Base-by-base conservation (phyloP, 1,139 yeast genomes). In the Scheffersomyces lignicola region DNA sequence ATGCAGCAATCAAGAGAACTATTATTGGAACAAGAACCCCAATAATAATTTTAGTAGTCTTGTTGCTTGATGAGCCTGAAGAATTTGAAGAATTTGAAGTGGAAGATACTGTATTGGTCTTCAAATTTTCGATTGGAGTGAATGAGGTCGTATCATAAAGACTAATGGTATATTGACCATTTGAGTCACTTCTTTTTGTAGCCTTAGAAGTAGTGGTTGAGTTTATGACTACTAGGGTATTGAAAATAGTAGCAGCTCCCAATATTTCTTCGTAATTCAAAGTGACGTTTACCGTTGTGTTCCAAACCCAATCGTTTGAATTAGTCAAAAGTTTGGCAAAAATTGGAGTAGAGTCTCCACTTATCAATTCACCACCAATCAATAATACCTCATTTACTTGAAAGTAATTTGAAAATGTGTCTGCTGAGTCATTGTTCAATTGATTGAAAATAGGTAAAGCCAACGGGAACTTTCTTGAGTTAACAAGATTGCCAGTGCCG, bases 181-280 rank as follows among this genome's bases (percentile, higher is more conserved):
- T 26, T 25, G 39, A 31, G 15, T 40, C 44, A n/a, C 40, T 38
- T 32, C 48, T 45, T 12, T 38, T 48, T 17, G 37, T 45, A 16
- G 44, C 30, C 14, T 40, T 36, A 31, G 47, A 5, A n/a, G 24
- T 18, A 10, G 43, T 34, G 1, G 63, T 48, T 3, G 56, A 47
- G 37, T 60, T 63, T 17, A 65, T 51, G 7, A 64, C 56, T 1
- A 71, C 56, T 32, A 72, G 51, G 3, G 74, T 68, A 28, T 69
- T 60, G 46, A 69, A 72, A 10, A 72, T 58, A 10, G 74, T 60
- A 2, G 69, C 72, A 3, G 73, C 73, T 1, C 77, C 77, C 12
- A 61, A 35, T 15, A 65, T 54, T 18, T 58, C 58, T 22, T 45
- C 44, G 18, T 41, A 32, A 7, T 51, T 37, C 18, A 57, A 24